Base-by-base conservation (phyloP, 176 grass and related monocot species). In the Carex myosuroides region DNA sequence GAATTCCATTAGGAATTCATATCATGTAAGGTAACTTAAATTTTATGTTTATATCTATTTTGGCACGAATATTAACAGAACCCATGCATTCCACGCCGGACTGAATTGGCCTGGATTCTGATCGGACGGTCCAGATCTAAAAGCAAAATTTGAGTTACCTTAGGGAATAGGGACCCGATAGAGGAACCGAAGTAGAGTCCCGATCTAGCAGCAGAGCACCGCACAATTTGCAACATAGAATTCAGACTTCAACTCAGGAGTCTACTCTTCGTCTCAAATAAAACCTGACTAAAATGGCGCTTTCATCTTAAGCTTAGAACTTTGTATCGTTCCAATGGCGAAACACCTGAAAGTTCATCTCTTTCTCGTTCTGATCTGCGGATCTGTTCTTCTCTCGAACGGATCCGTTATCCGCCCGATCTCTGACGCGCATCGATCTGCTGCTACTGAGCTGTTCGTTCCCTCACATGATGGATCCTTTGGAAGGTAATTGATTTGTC, bases 391-490 rank as follows among this genome's bases (percentile, higher is more conserved):
- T 32, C 80, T 64, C 22, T 82, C 80, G 18, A 53, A 3, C n/a
- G 80, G 80, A 66, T 82, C 80, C 39, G 60, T 82, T 46, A 26
- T 65, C 32, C 60, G 62, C 22, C 80, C 80, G 9, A 83, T 83
- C 33, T 83, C 80, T 22, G 44, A 68, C 21, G 80, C 80, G 80
- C 80, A 83, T 50, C 61, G 80, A 67, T 83, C 80, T 50, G 80
- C 61, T 44, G 61, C 80, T n/a, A 21, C 24, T 7, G 80, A 67
- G n/a, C 80, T 83, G 3, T 83, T 83, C 39, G 60, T 66, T 8
- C 55, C 54, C 78, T 11, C 54, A 13, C 4, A 60, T 12, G 80
- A 54, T 18, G 80, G 80, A 83, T 83, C 20, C 14, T 68, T 67
- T 17, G 80, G 59, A 42, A 83, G 80, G 80, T 83, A 42, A 67